Evolutionary conservation across 257 asterid species (phyloP), one percentile per base, ranked within the genome.

Genomic region (Primulina tabacum): DNA sequence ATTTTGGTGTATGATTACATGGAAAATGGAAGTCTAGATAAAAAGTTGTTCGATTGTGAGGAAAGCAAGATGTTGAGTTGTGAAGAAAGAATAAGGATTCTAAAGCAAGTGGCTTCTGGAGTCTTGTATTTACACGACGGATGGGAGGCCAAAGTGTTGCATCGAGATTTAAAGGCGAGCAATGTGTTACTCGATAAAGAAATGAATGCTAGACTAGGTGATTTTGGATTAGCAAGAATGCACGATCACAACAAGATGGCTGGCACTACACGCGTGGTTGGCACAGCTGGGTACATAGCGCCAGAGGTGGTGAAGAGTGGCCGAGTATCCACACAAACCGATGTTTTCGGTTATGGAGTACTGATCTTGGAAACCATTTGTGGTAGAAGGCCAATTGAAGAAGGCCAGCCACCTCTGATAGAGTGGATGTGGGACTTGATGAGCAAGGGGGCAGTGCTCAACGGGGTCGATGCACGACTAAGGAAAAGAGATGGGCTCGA

Each of bases 131-230:
- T 87, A 52, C 93, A 87, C 35, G 80, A 83, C 14, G 90, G 88
- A 6, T 87, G 93, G 93, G 90, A 87, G 71, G 58, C 77, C 0
- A 83, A 74, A 62, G 90, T 87, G 40, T 64, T 87, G 10, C 93
- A 87, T 24, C 69, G 90, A 18, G 93, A 87, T 66, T 81, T 87
- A 28, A 87, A 87, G 75, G 76, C 90, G 17, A 83, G 84, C 62
- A 87, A 87, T 58, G 90, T 87, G 18, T 81, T 87, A 64, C 92
- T 87, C 6, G 92, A 87, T 60, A 79, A 67, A 60, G 86, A 87
- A 10, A 87, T 82, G 90, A 84, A 81, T 66, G 90, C 90, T 4
- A 79, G 83, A 37, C 56, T 87, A 40, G 87, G 92, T 18, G 92
- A 87, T 74, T 87, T 87, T 28, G 92, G 92, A 40, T 30, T 87